A percentile compares a stretch with the other conserved stretches of the same genome.
phyloP scores from a whole-genome alignment of 208 protist species.

The Leishmania arabica region DNA sequence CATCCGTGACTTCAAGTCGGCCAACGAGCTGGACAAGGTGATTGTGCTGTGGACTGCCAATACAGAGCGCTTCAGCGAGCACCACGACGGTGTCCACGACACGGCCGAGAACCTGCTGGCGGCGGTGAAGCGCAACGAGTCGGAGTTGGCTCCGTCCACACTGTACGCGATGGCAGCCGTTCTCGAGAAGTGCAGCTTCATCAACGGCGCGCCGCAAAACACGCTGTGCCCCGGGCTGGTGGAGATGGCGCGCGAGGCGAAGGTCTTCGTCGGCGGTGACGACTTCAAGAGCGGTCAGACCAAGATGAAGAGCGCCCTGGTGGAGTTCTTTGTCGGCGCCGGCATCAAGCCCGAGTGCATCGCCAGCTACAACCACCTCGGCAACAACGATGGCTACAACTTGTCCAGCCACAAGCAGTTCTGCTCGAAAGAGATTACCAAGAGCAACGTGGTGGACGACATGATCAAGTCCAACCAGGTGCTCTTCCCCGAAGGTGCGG shows the following conservation, averaged over 20 bases:
- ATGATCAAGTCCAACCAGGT: slow-evolving; percentile 98
- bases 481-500: slow-evolving; percentile 90
- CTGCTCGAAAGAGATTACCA: slow-evolving; percentile 99
- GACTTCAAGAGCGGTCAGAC: slow-evolving; percentile 99
- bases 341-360: slow-evolving; percentile 90
- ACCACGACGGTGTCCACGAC: slow-evolving; percentile 95
- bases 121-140: slow-evolving; percentile 85
- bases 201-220: slow-evolving; percentile 99
- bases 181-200: slow-evolving; percentile 96
- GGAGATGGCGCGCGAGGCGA: slow-evolving; percentile 90
- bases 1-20: slow-evolving; percentile 92
- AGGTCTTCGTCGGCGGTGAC: slow-evolving; percentile 96
- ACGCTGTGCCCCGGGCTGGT: slow-evolving; percentile 97
- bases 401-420: slow-evolving; percentile 95
- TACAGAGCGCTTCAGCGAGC: slow-evolving; percentile 97
- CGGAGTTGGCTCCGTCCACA: slow-evolving; percentile 95
- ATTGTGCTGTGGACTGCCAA: slow-evolving; percentile 99
- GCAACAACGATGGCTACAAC: slow-evolving; percentile 99
- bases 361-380: slow-evolving; percentile 95
- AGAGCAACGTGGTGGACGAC: slow-evolving; percentile 99
- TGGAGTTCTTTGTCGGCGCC: slow-evolving; percentile 98
- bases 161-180: slow-evolving; percentile 97
- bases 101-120: slow-evolving; percentile 96
- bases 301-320: slow-evolving; percentile 99
- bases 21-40: slow-evolving; percentile 96